These are phyloP conservation scores for Mortierella sp. DNA, from an alignment of 371 early-diverging fungal species.

Conservation along the genomic window DNA sequence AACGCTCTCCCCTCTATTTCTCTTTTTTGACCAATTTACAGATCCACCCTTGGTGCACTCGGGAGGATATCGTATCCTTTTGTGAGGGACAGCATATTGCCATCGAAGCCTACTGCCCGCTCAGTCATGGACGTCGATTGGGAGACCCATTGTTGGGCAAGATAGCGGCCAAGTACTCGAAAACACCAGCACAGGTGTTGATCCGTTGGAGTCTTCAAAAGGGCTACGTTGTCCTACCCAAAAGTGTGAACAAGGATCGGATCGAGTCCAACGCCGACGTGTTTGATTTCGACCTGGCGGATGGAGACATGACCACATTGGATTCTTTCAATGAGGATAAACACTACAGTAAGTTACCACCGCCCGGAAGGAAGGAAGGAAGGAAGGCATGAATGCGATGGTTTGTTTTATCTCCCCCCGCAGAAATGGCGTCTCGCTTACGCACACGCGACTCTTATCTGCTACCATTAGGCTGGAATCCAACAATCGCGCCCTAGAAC, in stretches of 20 bases:
- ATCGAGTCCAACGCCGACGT: conserved; percentile 65
- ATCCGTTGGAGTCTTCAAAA: conserved; percentile 61
- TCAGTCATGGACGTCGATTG: conserved; percentile 62
- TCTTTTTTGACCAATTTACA: conserved; percentile 9
- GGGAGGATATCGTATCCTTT: conserved; percentile 57
- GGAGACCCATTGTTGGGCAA: conserved; percentile 56
- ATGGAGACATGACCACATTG: conserved; percentile 62
- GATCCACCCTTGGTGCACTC: conserved; percentile 58
- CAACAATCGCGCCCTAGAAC: conserved; percentile 18
- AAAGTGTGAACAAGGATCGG: conserved; percentile 59
- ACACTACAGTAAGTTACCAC: conserved; percentile 21
- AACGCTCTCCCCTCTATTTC: not conserved
- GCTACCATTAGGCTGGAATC: conserved; percentile 21
- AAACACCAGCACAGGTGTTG: conserved; percentile 61
- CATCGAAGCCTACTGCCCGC: conserved; percentile 68
- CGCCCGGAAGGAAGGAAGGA: too few species aligned
- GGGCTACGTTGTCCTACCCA: conserved; percentile 65
- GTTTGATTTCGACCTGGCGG: conserved; percentile 63
- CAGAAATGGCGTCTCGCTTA: not conserved
- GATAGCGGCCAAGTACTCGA: conserved; percentile 59
- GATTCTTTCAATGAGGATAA: conserved; percentile 56
- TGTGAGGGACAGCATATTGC: conserved; percentile 61
- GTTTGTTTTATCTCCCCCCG: not conserved
- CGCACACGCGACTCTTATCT: not conserved
- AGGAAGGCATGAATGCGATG: too few species aligned